phyloP scores from a whole-genome alignment of 2,329 filamentous ascomycete species.

The Colletotrichum tofieldiae region DNA sequence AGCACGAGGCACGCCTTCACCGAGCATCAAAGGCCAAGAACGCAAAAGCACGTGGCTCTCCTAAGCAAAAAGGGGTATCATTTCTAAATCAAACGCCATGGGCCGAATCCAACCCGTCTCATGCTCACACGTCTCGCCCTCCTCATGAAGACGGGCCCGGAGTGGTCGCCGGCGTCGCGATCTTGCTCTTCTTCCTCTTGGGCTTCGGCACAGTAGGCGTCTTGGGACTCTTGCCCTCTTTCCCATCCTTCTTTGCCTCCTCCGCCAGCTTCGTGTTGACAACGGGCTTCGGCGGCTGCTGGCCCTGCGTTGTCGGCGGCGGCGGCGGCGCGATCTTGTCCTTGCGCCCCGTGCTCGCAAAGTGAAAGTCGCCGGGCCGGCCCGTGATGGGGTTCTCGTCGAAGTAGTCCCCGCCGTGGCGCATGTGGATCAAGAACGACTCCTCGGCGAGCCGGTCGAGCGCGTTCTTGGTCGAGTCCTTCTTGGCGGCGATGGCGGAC shows the following conservation, averaged over 20 bases:
- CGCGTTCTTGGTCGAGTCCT: slow-evolving; percentile 56
- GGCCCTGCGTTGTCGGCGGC: slow-evolving; percentile 19
- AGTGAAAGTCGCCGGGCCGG: slow-evolving; percentile 76
- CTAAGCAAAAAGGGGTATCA: slow-evolving; percentile 35
- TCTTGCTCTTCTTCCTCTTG: slow-evolving; percentile 66
- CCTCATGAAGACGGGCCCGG: slow-evolving; percentile 28
- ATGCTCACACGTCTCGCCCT: background rate
- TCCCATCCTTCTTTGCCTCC: slow-evolving; percentile 61
- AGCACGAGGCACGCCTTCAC: background rate
- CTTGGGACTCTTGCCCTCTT: slow-evolving; percentile 61
- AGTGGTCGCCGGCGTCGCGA: slow-evolving; percentile 44
- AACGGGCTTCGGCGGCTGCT: slow-evolving; percentile 46
- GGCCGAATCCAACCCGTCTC: background rate
- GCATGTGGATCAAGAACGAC: slow-evolving; percentile 70
- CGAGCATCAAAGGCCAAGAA: background rate
- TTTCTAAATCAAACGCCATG: slow-evolving; percentile 30
- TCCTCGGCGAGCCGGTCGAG: slow-evolving; percentile 69
- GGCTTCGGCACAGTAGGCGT: slow-evolving; percentile 60
- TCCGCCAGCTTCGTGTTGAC: slow-evolving; percentile 60
- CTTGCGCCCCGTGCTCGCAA: slow-evolving; percentile 73
- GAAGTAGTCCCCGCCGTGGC: slow-evolving; percentile 75
- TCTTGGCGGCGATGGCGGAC: slow-evolving; percentile 50
- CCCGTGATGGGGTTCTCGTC: slow-evolving; percentile 80
- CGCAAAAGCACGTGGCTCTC: background rate
- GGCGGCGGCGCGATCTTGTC: slow-evolving; percentile 50